Conservation (phyloP, 2,329 filamentous ascomycete genomes). For the Juglanconis sp. region DNA sequence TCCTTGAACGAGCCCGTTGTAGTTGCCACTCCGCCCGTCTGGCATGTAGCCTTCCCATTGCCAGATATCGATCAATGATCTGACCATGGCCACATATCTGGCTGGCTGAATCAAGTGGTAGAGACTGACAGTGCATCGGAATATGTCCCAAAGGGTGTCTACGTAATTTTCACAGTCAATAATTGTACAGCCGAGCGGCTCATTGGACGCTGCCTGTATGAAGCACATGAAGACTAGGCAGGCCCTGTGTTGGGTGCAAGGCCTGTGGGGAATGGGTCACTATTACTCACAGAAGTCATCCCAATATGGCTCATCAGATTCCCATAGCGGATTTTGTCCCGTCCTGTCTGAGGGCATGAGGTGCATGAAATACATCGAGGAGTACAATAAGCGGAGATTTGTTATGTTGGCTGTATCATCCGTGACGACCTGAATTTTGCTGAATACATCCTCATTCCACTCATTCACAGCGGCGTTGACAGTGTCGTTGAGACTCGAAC, state of each 20-base stretch:
- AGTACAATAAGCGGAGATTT: constrained; percentile 52
- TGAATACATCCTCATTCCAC: constrained; percentile 46
- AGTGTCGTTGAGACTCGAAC: constrained; percentile 38
- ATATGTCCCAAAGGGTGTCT: constrained; percentile 70
- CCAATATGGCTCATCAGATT: constrained; percentile 66
- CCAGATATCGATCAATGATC: constrained; percentile 69
- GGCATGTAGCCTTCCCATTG: constrained; percentile 64
- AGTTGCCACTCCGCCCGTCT: constrained; percentile 66
- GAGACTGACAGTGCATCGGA: constrained; percentile 67
- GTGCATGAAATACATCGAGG: constrained; percentile 58
- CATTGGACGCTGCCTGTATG: neutral
- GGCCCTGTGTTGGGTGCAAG: too few relatives aligned
- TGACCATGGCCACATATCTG: constrained; percentile 63
- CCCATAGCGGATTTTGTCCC: constrained; percentile 67
- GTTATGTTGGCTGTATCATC: constrained; percentile 38
- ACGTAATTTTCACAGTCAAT: constrained; percentile 41
- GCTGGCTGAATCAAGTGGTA: constrained; percentile 65
- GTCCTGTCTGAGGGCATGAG: constrained; percentile 61
- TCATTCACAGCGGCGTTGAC: constrained; percentile 36
- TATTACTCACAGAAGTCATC: constrained; percentile 57
- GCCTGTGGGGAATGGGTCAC: too few relatives aligned
- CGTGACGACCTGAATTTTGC: constrained; percentile 36
- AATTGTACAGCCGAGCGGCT: constrained; percentile 50
- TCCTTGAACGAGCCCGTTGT: constrained; percentile 68
- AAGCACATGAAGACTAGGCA: neutral